phyloP scores from a whole-genome alignment of 2,329 filamentous ascomycete species.

The Scedosporium dehoogii region DNA sequence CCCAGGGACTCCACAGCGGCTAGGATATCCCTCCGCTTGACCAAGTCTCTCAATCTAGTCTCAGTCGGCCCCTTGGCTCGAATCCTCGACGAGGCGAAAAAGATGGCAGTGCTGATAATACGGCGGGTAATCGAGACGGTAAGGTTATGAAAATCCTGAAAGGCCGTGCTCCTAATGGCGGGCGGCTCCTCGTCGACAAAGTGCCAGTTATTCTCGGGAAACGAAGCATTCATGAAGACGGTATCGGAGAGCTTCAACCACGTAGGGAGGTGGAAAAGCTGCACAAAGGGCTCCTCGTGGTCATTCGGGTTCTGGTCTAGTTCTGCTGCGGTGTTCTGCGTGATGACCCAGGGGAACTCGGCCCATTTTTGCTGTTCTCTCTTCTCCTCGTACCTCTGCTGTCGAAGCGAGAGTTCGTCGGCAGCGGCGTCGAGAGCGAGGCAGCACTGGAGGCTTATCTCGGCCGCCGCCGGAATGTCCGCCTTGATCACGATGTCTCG shows the following conservation, averaged over 20 bases:
- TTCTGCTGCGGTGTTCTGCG: constrained; percentile 22
- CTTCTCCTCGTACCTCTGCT: constrained; percentile 52
- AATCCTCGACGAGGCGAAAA: constrained; percentile 60
- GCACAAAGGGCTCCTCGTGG: constrained; percentile 34
- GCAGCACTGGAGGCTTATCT: constrained; percentile 59
- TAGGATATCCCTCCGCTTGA: constrained; percentile 35
- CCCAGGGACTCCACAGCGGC: constrained; percentile 39
- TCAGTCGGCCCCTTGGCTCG: constrained; percentile 33
- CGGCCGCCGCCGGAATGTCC: constrained; percentile 61
- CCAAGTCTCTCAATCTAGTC: constrained; percentile 19
- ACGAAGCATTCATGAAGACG: constrained; percentile 65
- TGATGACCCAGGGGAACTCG: constrained; percentile 54
- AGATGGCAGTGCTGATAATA: constrained; percentile 59
- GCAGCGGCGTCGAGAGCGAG: constrained; percentile 57
- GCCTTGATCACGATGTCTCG: constrained; percentile 25
- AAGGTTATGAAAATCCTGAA: constrained; percentile 67
- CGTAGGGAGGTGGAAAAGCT: constrained; percentile 45
- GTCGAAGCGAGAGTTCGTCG: constrained; percentile 52
- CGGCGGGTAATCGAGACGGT: constrained; percentile 58
- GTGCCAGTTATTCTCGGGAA: constrained; percentile 58
- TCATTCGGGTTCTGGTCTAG: constrained; percentile 14
- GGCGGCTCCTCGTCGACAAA: constrained; percentile 51
- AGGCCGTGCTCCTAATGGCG: constrained; percentile 61
- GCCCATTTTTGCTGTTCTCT: constrained; percentile 53
- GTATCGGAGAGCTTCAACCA: constrained; percentile 56